These are phyloP conservation scores for Colletotrichum aenigma DNA, from an alignment of 2,329 filamentous ascomycete genomes.

Conservation along the genomic window DNA sequence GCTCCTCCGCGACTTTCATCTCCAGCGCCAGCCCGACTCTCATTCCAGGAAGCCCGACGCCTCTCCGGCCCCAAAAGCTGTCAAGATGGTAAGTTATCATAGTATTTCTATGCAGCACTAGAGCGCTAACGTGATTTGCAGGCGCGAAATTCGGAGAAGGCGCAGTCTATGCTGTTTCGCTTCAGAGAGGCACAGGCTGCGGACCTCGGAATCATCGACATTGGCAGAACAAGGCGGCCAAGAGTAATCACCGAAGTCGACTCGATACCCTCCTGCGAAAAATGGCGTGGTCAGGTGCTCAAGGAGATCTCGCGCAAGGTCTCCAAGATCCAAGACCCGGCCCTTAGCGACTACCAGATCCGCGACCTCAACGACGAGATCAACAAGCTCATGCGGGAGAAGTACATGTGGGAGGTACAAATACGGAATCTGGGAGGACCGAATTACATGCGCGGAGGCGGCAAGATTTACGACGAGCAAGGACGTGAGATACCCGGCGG, in stretches of 20 bases:
- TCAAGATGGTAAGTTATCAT: not conserved
- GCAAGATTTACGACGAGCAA: constrained; percentile 74
- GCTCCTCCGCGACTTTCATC: not conserved
- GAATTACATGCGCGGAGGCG: constrained; percentile 86
- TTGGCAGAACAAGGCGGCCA: constrained; percentile 85
- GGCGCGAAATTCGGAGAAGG: constrained; percentile 98
- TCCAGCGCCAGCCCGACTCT: not conserved
- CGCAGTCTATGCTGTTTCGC: constrained; percentile 99
- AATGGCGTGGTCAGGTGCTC: constrained; percentile 97
- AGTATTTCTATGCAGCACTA: accelerated
- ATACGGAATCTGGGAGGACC: constrained; percentile 95
- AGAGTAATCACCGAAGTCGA: constrained; percentile 89
- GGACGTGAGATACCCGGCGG: constrained; percentile 74
- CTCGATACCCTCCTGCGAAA: constrained; percentile 86
- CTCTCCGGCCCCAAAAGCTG: not conserved
- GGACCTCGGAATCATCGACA: constrained; percentile 94
- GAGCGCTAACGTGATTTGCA: constrained; percentile 35
- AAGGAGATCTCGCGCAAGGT: constrained; percentile 98
- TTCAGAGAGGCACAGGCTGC: constrained; percentile 97
- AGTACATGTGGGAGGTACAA: constrained; percentile 98
- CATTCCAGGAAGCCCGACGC: not conserved
- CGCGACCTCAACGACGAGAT: constrained; percentile 98
- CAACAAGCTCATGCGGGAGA: constrained; percentile 98
- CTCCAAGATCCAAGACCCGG: constrained; percentile 89
- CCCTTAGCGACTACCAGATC: constrained; percentile 95